Evolutionary conservation across 1,284 basidiomycete species (phyloP).

Genomic region (Apiotrichum laibachii): DNA sequence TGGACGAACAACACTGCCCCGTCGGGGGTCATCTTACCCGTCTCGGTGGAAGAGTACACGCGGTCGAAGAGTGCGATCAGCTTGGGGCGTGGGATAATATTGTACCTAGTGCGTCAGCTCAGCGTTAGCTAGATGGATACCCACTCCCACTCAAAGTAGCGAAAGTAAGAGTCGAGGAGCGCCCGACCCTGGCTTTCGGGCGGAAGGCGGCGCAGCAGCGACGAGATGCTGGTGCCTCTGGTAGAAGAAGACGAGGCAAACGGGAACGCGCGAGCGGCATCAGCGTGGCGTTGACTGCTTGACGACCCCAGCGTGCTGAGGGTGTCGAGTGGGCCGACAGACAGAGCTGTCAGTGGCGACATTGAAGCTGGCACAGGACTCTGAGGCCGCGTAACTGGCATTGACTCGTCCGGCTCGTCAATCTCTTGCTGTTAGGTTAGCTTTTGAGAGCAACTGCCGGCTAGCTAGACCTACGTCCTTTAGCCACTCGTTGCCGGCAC

Average conservation of each 20-base stretch:
- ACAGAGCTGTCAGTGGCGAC: background rate
- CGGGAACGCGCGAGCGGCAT: conserved; percentile 15
- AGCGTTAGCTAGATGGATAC: conserved; percentile 3
- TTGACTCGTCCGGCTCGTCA: conserved; percentile 7
- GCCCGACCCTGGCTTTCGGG: conserved; percentile 26
- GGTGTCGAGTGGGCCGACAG: background rate
- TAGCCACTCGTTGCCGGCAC: conserved; percentile 36
- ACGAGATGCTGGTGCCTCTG: conserved; percentile 6
- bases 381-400: background rate
- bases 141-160: conserved; percentile 31
- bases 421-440: conserved; percentile 20
- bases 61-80: conserved; percentile 24
- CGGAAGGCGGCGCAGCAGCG: conserved; percentile 23
- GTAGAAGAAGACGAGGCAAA: conserved; percentile 14
- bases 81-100: conserved; percentile 10
- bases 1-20: conserved; percentile 16
- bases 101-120: conserved; percentile 4
- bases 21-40: background rate
- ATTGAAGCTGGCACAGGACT: background rate
- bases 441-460: background rate
- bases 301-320: background rate
- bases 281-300: conserved; percentile 4
- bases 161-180: conserved; percentile 30
- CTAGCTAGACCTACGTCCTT: conserved; percentile 25
- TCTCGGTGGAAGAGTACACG: conserved; percentile 9